Evolutionary conservation across 2,329 filamentous ascomycete species (phyloP).

Genomic region (Cadophora luteo-olivacea): DNA sequence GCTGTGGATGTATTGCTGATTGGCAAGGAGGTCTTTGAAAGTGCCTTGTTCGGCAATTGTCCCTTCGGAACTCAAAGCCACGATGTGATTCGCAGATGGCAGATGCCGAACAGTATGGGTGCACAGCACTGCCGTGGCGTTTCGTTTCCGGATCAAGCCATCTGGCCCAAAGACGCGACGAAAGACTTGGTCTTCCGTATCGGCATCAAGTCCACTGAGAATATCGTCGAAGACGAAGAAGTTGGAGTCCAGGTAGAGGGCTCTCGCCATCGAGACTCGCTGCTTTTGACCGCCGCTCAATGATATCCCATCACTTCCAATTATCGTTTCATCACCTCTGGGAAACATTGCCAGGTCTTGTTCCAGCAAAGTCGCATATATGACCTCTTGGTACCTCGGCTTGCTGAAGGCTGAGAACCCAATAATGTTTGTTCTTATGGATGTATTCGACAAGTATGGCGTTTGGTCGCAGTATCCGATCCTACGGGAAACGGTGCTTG

Average conservation of each 20-base stretch:
- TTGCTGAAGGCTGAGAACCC: slow-evolving; percentile 46
- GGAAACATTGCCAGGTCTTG: slow-evolving; percentile 36
- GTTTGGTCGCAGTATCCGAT: slow-evolving; percentile 15
- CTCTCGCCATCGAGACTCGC: slow-evolving; percentile 40
- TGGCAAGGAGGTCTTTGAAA: slow-evolving; percentile 40
- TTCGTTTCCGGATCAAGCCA: slow-evolving; percentile 33
- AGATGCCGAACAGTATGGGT: slow-evolving; percentile 43
- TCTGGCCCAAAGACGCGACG: slow-evolving; percentile 27
- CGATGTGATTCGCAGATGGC: slow-evolving; percentile 48
- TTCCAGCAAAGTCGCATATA: slow-evolving; percentile 36
- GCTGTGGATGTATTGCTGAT: slow-evolving; percentile 39
- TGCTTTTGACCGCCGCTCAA: slow-evolving; percentile 32
- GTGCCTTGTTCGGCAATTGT: slow-evolving; percentile 47
- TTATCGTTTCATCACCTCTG: slow-evolving; percentile 35
- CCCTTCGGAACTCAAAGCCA: slow-evolving; percentile 46
- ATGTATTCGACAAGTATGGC: slow-evolving; percentile 44
- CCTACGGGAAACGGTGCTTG: background rate
- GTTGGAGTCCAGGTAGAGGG: slow-evolving; percentile 23
- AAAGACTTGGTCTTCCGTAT: slow-evolving; percentile 35
- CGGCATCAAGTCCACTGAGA: slow-evolving; percentile 37
- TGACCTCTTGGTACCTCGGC: slow-evolving; percentile 44
- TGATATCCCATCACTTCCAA: slow-evolving; percentile 29
- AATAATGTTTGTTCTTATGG: slow-evolving; percentile 49
- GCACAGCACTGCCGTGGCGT: slow-evolving; percentile 46
- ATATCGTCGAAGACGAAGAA: slow-evolving; percentile 37